phyloP scores from a whole-genome alignment of 768 basidiomycete genomes.

The Porpolomopsis calyptriformis region DNA sequence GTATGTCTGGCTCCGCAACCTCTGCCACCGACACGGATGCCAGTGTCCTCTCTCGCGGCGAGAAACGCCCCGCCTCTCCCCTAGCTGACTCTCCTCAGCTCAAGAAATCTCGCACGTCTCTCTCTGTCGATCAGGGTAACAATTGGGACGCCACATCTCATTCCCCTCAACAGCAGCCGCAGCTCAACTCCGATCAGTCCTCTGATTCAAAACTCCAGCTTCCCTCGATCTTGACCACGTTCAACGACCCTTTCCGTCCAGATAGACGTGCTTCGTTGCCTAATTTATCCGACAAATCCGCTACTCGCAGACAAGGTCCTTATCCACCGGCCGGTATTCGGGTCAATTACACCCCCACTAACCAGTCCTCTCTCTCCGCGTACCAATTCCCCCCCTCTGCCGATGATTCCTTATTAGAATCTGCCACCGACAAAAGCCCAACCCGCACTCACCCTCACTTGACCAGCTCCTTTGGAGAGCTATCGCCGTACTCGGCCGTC shows the following conservation, averaged over 20 bases:
- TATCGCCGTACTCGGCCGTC: constrained; percentile 1
- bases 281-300: constrained; percentile 39
- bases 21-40: constrained; percentile 61
- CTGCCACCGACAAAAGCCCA: constrained; percentile 22
- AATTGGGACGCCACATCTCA: constrained; percentile 26
- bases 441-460: constrained; percentile 18
- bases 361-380: constrained; percentile 23
- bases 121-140: constrained; percentile 17
- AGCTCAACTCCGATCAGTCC: constrained; percentile 29
- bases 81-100: constrained; percentile 39
- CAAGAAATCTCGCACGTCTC: constrained; percentile 35
- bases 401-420: constrained; percentile 14
- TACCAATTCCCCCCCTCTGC: constrained; percentile 31
- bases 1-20: constrained; percentile 70
- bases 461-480: not conserved
- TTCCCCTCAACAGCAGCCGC: constrained; percentile 17
- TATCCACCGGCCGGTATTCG: constrained; percentile 42
- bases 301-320: constrained; percentile 43
- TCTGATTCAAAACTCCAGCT: constrained; percentile 53
- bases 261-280: constrained; percentile 62
- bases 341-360: constrained; percentile 35
- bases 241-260: constrained; percentile 48
- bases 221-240: constrained; percentile 63
- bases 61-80: constrained; percentile 52
- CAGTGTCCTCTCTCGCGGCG: constrained; percentile 45